These are phyloP conservation scores for Amanita jacksonii DNA, from an alignment of 768 basidiomycete species.

Conservation along the genomic window DNA sequence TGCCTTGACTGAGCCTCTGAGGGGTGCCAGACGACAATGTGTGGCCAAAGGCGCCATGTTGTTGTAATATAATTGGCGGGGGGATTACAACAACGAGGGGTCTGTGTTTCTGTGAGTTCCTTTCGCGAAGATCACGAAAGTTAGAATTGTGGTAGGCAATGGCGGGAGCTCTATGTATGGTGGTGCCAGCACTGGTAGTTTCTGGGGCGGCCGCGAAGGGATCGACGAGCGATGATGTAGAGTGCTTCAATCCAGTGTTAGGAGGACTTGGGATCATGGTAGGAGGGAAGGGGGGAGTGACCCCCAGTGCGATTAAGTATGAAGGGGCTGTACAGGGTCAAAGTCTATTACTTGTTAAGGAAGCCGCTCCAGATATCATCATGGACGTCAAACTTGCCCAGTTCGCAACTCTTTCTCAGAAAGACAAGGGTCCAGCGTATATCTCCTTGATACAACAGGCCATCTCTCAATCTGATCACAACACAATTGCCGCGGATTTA, in stretches of 20 bases:
- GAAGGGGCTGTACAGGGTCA: too few relatives aligned
- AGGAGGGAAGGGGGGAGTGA: too few relatives aligned
- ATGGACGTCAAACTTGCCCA: constrained; percentile 67
- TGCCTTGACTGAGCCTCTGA: constrained; percentile 54
- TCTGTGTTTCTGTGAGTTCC: constrained; percentile 29
- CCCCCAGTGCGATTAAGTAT: too few relatives aligned
- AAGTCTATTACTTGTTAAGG: constrained; percentile 13
- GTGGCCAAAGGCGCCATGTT: constrained; percentile 50
- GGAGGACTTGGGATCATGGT: constrained; percentile 34
- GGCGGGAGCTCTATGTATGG: constrained; percentile 36
- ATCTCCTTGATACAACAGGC: constrained; percentile 59
- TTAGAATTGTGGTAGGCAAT: constrained; percentile 46
- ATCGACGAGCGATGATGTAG: constrained; percentile 4
- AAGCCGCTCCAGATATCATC: background rate
- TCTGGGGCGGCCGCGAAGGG: constrained; percentile 14
- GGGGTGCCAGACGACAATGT: constrained; percentile 49
- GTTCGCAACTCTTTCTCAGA: constrained; percentile 58
- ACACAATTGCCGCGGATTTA: constrained; percentile 43
- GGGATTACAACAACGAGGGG: constrained; percentile 63
- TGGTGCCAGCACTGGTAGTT: constrained; percentile 18
- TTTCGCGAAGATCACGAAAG: constrained; percentile 34
- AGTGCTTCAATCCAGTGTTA: constrained; percentile 14
- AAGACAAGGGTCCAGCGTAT: constrained; percentile 77
- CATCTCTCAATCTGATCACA: constrained; percentile 39
- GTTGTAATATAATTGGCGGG: constrained; percentile 44